Percentiles rank a stretch among this genome's conserved stretches.
These are phyloP conservation scores for Epichloe uncinata DNA, from an alignment of 2,329 filamentous ascomycete genomes.

Conservation along the genomic window DNA sequence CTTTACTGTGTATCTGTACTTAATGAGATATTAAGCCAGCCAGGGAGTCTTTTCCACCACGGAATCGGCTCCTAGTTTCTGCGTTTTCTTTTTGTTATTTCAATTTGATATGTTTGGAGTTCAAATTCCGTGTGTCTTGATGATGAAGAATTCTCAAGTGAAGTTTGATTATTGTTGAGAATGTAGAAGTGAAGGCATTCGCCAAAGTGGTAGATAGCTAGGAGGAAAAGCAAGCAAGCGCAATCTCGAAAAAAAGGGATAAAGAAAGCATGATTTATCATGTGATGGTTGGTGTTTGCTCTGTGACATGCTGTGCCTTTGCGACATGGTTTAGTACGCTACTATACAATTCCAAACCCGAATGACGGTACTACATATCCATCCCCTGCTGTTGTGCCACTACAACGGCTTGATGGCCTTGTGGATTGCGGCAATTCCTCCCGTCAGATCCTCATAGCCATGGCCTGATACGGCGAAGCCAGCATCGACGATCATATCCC, in stretches of 20 bases:
- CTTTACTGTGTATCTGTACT: slow-evolving; percentile 19
- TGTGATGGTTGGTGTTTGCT: slow-evolving; percentile 12
- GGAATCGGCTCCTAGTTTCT: slow-evolving; percentile 11
- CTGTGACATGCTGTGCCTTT: slow-evolving; percentile 2
- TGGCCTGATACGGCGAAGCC: slow-evolving; percentile 74
- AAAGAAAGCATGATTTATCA: not conserved
- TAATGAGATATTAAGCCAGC: slow-evolving; percentile 23
- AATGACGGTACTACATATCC: not conserved
- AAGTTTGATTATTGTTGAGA: not conserved
- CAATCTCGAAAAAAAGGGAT: not conserved
- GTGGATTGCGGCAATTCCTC: slow-evolving; percentile 90
- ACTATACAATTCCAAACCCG: not conserved
- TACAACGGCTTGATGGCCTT: slow-evolving; percentile 76
- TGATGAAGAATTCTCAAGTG: not conserved
- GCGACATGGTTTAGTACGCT: not conserved
- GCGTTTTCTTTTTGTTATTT: slow-evolving; percentile 5
- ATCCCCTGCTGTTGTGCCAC: not conserved
- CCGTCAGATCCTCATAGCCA: slow-evolving; percentile 82
- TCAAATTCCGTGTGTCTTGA: slow-evolving; percentile 8
- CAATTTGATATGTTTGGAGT: slow-evolving; percentile 21
- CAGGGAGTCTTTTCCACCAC: slow-evolving; percentile 13
- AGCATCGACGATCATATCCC: slow-evolving; percentile 67
- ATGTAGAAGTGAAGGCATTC: not conserved
- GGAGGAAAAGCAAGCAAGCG: not conserved
- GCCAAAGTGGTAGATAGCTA: not conserved